Conservation (phyloP, 352 stramenopile genomes). For the Phytophthora tentaculata region DNA sequence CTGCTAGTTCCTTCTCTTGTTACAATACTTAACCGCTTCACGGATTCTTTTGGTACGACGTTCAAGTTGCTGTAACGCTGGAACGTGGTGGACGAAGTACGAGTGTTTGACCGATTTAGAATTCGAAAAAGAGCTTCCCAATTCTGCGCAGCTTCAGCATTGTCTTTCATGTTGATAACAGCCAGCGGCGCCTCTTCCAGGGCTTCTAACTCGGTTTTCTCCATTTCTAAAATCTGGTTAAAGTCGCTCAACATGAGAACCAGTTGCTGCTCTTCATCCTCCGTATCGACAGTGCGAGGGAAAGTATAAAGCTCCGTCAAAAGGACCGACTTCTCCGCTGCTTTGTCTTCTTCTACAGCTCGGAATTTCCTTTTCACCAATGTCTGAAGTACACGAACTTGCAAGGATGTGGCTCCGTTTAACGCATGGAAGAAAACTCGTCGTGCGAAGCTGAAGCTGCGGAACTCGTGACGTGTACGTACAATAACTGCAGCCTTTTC, state of each 20-base stretch:
- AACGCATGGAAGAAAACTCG: conserved; percentile 42
- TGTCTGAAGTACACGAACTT: conserved; percentile 28
- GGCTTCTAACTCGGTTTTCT: conserved; percentile 40
- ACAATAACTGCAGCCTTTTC: conserved; percentile 35
- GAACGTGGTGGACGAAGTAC: conserved; percentile 33
- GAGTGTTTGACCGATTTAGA: conserved; percentile 37
- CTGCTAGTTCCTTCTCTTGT: neutral
- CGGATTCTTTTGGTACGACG: neutral
- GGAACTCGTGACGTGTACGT: conserved; percentile 24
- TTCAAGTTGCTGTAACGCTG: conserved; percentile 17
- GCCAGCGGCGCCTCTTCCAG: conserved; percentile 49
- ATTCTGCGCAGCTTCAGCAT: neutral
- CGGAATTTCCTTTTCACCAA: conserved; percentile 24
- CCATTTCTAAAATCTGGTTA: conserved; percentile 39
- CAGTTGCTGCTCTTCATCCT: conserved; percentile 21
- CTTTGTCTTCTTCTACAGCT: neutral
- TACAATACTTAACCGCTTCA: neutral
- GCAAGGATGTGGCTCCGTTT: conserved; percentile 6
- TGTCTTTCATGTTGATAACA: conserved; percentile 50
- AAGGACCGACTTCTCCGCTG: neutral
- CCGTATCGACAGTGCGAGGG: conserved; percentile 8
- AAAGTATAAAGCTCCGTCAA: conserved; percentile 26
- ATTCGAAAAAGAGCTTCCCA: conserved; percentile 66
- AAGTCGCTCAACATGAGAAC: conserved; percentile 41
- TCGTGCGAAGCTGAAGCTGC: conserved; percentile 43